A percentile compares a stretch with the other conserved stretches of the same genome.
Conservation (phyloP, 495 filamentous ascomycete genomes). For the Letharia lupina region DNA sequence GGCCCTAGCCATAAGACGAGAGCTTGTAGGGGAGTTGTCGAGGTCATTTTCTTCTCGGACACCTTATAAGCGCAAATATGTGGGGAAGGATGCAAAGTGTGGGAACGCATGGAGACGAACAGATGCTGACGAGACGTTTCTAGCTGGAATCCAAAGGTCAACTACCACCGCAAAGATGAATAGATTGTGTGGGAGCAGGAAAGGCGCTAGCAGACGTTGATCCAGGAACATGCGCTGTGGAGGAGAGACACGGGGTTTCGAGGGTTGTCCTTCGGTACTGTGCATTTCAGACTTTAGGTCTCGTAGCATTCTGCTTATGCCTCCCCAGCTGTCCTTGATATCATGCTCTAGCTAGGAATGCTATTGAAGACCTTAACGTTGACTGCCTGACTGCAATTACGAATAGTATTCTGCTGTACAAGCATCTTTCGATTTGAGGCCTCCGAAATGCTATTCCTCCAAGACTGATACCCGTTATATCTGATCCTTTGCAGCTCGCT, state of each 20-base stretch:
- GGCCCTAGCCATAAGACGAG: background rate
- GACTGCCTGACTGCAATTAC: background rate
- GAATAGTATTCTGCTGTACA: background rate
- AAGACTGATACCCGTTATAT: background rate
- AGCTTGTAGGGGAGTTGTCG: background rate
- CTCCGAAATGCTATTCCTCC: background rate
- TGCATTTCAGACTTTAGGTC: background rate
- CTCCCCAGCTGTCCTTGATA: background rate
- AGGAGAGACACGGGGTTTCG: background rate
- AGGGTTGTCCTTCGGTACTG: background rate
- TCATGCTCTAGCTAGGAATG: background rate
- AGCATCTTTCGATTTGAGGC: background rate
- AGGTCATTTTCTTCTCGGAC: background rate
- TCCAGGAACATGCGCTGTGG: background rate
- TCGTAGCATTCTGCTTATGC: background rate
- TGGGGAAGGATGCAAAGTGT: background rate
- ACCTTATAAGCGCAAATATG: background rate
- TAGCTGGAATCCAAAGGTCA: constrained; percentile 91
- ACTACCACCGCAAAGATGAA: constrained; percentile 93
- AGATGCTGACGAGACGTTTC: constrained; percentile 12
- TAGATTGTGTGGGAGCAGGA: constrained; percentile 8
- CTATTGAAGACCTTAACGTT: background rate
- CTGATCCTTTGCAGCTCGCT: constrained; percentile 32
- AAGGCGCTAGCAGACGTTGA: background rate
- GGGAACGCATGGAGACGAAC: background rate